These are phyloP conservation scores for Fonsecaea monophora DNA, from an alignment of 2,329 filamentous ascomycete genomes.

Conservation along the genomic window DNA sequence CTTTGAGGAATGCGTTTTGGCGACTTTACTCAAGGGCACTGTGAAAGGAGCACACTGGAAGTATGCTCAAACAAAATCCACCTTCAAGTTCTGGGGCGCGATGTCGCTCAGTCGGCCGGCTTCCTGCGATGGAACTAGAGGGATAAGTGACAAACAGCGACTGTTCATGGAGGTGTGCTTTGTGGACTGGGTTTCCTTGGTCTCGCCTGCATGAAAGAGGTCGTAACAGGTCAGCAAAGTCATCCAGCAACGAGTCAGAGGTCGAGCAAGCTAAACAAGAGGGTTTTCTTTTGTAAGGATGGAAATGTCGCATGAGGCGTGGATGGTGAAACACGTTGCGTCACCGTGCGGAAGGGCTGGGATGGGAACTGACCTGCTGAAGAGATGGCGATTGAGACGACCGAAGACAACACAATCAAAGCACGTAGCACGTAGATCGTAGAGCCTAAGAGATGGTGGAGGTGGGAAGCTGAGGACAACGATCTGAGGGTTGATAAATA, in stretches of 20 bases:
- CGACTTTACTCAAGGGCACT: constrained; percentile 33
- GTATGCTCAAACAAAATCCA: constrained; percentile 34
- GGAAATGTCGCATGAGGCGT: constrained; percentile 30
- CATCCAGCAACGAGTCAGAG: constrained; percentile 3
- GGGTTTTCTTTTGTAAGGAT: constrained; percentile 13
- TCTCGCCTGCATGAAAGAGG: constrained; percentile 25
- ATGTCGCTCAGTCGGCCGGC: constrained; percentile 17
- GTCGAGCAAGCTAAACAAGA: constrained; percentile 14
- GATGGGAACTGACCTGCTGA: constrained; percentile 31
- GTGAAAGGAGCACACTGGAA: constrained; percentile 34
- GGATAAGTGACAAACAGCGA: constrained; percentile 22
- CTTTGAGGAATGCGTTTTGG: constrained; percentile 44
- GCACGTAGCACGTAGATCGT: constrained; percentile 17
- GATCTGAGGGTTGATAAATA: constrained; percentile 19
- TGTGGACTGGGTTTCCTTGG: constrained; percentile 19
- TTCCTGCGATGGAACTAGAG: constrained; percentile 15
- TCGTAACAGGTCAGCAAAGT: constrained; percentile 20
- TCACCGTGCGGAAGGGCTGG: constrained; percentile 30
- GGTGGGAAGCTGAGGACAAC: constrained; percentile 6
- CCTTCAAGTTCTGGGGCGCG: constrained; percentile 8
- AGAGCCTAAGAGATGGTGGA: constrained; percentile 7
- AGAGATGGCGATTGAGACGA: constrained; percentile 8
- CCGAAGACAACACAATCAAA: constrained; percentile 5
- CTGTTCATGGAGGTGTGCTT: constrained; percentile 18
- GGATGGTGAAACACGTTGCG: constrained; percentile 36